Conservation (phyloP, 495 filamentous ascomycete genomes). For the Neurospora sp. region DNA sequence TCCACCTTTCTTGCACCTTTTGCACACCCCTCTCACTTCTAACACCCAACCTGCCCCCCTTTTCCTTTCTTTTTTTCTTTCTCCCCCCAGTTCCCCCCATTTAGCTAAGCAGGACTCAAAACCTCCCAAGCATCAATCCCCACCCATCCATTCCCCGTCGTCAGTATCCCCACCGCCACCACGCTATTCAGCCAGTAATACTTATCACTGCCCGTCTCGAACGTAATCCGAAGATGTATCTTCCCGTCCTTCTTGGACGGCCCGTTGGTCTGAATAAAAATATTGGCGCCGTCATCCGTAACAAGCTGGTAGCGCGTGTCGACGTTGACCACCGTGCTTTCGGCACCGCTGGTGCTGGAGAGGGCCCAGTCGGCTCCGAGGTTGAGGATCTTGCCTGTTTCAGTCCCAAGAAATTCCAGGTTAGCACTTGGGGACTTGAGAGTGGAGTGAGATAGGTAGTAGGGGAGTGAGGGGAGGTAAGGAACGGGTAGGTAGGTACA, state of each 20-base stretch:
- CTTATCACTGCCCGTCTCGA: constrained; percentile 17
- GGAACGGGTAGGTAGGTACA: too few relatives aligned
- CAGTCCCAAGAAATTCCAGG: too few relatives aligned
- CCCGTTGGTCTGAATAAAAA: constrained; percentile 20
- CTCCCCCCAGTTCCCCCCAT: neutral
- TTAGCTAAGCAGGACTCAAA: constrained; percentile 1
- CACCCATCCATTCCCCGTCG: constrained; percentile 1
- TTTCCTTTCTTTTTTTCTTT: neutral
- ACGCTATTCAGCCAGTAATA: constrained; percentile 23
- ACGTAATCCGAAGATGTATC: constrained; percentile 14
- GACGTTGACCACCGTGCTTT: constrained; percentile 3
- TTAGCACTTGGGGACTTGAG: too few relatives aligned
- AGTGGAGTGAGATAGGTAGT: too few relatives aligned
- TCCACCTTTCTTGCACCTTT: too few relatives aligned
- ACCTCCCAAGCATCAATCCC: constrained; percentile 20
- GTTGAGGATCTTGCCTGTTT: constrained; percentile 10
- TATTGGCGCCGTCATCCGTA: constrained; percentile 21
- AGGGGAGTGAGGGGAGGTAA: too few relatives aligned
- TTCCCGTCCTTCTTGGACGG: constrained; percentile 16
- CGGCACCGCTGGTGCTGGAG: constrained; percentile 1
- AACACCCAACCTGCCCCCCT: too few relatives aligned
- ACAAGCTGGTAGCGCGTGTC: constrained; percentile 22
- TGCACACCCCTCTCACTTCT: too few relatives aligned
- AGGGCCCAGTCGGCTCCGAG: constrained; percentile 24
- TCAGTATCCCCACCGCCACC: constrained; percentile 16